A percentile compares a stretch with the other conserved stretches of the same genome.
Evolutionary conservation across 345 rosid species (phyloP).

Genomic region (Bruguiera sexangula): DNA sequence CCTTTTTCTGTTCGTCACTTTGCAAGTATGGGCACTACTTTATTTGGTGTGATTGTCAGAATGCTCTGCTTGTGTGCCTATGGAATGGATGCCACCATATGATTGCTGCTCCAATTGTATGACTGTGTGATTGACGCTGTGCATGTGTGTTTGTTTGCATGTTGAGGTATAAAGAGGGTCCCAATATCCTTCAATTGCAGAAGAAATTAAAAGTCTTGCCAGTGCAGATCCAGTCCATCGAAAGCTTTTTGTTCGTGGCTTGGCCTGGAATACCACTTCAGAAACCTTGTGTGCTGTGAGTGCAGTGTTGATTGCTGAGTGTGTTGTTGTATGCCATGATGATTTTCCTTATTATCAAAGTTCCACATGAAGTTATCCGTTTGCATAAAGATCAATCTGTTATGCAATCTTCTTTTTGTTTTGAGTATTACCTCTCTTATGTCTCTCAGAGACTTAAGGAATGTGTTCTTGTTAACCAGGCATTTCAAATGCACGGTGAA

Average conservation of each 20-base stretch:
- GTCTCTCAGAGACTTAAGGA: neutral
- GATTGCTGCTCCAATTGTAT: conserved; percentile 33
- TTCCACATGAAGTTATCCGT: conserved; percentile 1
- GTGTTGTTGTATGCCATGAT: conserved; percentile 37
- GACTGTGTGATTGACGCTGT: conserved; percentile 60
- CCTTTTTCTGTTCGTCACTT: no score
- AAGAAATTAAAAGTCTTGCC: conserved; percentile 69
- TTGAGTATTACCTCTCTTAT: neutral
- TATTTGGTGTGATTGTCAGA: neutral
- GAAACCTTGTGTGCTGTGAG: conserved; percentile 83
- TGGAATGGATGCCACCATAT: conserved; percentile 3
- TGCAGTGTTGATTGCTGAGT: conserved; percentile 52
- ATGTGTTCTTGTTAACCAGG: conserved; percentile 33
- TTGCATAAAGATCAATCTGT: no score
- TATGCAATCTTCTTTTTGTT: neutral
- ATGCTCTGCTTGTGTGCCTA: conserved; percentile 23
- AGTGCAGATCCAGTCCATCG: conserved; percentile 68
- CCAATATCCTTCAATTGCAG: conserved; percentile 72
- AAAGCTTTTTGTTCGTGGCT: conserved; percentile 87
- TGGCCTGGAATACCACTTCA: conserved; percentile 75
- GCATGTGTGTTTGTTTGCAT: conserved; percentile 67
- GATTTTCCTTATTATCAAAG: conserved; percentile 18
- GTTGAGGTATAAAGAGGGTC: conserved; percentile 71
- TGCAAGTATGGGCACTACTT: no score
- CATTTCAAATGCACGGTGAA: conserved; percentile 60